Base-by-base conservation (phyloP, 768 basidiomycete genomes). In the Lactifluus volemus region DNA sequence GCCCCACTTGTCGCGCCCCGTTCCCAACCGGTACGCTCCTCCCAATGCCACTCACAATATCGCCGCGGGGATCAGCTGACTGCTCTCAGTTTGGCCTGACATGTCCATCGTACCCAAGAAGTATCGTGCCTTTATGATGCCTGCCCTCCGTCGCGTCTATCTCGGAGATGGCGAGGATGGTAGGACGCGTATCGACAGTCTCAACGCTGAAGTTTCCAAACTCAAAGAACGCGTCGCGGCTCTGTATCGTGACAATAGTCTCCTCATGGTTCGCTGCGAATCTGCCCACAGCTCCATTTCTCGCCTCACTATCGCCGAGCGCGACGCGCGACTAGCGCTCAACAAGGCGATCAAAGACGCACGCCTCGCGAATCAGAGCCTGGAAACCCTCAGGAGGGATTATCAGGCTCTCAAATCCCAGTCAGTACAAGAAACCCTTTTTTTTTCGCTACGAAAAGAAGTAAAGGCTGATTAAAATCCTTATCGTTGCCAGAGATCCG, bases 91-190 rank as follows among this genome's bases (percentile, higher is more conserved):
- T 8, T n/a, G 25, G 19, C 49, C 63, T 11, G 45, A 59, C 34
- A 30, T 64, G 17, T 29, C 41, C 10, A 17, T 50, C 36, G 48
- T 66, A 38, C 65, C 57, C 14, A 44, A 21, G 36, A 59, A 66
- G 21, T 64, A 60, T 30, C 58, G 58, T 10, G 17, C 49, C 5
- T 66, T 61, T 38, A 55, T 61, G 25, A n/a, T 8, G 8, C 58
- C 65, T 10, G 36, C 54, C 4, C 47, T 66, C 19, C 65, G 63
- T 45, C 63, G 59, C 32, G 39, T 66, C 6, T 61, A 61, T 47
- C 6, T 64, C 4, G 48, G 32, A 32, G 47, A 52, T 9, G 19
- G 15, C 21, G 49, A 39, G 6, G 54, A 34, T 14, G 48, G 34
- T 19, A 36, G 4, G 15, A 36, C 49, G 2, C 8, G 38, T 11